Evolutionary conservation across 129 eudicot species (phyloP).

Genomic region (Gnaphalium uliginosum): DNA sequence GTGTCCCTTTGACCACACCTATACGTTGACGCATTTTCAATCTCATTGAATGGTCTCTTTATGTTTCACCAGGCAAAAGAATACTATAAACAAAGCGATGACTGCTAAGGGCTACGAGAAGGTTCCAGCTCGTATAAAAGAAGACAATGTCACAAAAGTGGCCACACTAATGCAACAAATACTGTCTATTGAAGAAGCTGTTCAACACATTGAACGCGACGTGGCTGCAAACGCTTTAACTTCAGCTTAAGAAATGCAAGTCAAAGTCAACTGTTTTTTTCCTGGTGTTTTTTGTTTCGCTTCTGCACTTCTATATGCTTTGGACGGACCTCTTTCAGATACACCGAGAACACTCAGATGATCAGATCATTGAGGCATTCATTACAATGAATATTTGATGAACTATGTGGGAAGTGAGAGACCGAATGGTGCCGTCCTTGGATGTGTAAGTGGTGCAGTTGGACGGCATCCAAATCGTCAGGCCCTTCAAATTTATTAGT

Average conservation of each 20-base stretch:
- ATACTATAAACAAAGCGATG: conserved; percentile 50
- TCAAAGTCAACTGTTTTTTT: neutral
- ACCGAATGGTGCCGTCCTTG: neutral
- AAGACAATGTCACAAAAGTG: conserved; percentile 57
- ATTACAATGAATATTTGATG: neutral
- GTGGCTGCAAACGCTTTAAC: conserved; percentile 33
- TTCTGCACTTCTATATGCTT: neutral
- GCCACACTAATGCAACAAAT: conserved; percentile 55
- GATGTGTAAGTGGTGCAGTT: no score
- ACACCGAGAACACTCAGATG: neutral
- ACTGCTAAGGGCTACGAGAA: conserved; percentile 80
- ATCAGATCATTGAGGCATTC: conserved; percentile 4
- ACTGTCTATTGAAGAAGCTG: conserved; percentile 55
- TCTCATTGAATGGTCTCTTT: conserved; percentile 4
- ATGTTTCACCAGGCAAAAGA: conserved; percentile 62
- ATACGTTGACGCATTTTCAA: neutral
- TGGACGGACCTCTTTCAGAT: neutral
- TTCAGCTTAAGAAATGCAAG: neutral
- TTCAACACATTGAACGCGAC: conserved; percentile 45
- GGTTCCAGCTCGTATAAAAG: conserved; percentile 60
- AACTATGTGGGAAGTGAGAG: neutral
- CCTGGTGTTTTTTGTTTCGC: neutral
- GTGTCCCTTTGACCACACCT: neutral
- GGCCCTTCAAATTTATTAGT: neutral
- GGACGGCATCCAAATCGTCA: no score